Conservation (phyloP, 2,329 filamentous ascomycete species). For the Daldinia eschscholtzii region DNA sequence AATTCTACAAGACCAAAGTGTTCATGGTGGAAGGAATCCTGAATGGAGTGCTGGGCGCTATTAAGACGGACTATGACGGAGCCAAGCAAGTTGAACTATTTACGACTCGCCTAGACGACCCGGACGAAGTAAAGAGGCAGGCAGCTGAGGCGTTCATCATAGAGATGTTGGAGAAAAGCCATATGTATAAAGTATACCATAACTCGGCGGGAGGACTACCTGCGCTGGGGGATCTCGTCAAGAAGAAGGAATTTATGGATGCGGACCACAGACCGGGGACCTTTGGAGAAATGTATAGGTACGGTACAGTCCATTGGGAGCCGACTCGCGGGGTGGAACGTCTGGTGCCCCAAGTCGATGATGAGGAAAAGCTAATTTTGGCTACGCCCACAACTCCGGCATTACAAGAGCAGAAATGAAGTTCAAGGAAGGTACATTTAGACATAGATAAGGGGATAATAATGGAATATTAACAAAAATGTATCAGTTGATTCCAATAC, state of each 20-base stretch:
- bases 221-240: conserved; percentile 52
- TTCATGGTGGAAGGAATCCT: conserved; percentile 49
- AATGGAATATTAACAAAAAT: background rate
- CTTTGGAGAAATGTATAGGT: conserved; percentile 54
- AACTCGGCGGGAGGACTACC: conserved; percentile 51
- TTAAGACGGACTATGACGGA: conserved; percentile 50
- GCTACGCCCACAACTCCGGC: background rate
- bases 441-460: background rate
- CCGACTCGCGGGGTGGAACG: conserved; percentile 38
- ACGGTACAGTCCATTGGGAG: conserved; percentile 54
- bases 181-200: conserved; percentile 57
- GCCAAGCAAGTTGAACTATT: conserved; percentile 51
- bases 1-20: conserved; percentile 52
- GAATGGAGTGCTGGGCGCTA: conserved; percentile 52
- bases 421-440: background rate
- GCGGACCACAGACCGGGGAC: conserved; percentile 52
- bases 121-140: conserved; percentile 45
- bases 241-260: conserved; percentile 45
- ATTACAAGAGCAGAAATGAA: background rate
- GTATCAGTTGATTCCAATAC: background rate
- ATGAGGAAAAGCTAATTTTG: background rate
- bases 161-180: conserved; percentile 52
- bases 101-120: conserved; percentile 52
- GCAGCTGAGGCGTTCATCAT: conserved; percentile 52
- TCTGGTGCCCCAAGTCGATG: background rate